Conservation (phyloP, 164 flowering plant genomes). For the Echeveria elegans region DNA sequence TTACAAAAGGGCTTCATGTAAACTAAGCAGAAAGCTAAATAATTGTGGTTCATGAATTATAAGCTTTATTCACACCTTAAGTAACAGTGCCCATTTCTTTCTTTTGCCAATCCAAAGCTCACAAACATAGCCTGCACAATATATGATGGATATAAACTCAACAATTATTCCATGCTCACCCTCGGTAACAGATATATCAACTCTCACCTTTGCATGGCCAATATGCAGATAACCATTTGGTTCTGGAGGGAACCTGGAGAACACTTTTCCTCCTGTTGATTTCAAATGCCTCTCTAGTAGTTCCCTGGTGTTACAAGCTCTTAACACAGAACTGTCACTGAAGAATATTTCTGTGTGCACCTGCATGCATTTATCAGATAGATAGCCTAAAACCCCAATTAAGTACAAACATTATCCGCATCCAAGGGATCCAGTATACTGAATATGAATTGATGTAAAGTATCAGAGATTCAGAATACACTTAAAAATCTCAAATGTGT, state of each 20-base stretch:
- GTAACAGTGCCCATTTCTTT: slow-evolving; percentile 81
- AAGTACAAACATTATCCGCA: neutral
- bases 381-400: neutral
- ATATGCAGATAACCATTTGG: slow-evolving; percentile 98
- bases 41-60: neutral
- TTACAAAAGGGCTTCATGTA: neutral
- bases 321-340: slow-evolving; percentile 61
- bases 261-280: slow-evolving; percentile 64
- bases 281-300: slow-evolving; percentile 69
- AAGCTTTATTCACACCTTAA: slow-evolving; percentile 43
- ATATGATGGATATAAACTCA: neutral
- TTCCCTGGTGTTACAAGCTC: slow-evolving; percentile 71
- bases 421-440: neutral
- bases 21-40: neutral
- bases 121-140: slow-evolving; percentile 85
- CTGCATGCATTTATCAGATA: slow-evolving; percentile 27
- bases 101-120: slow-evolving; percentile 90
- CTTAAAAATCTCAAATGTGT: neutral
- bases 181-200: neutral
- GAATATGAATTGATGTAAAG: neutral
- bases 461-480: neutral
- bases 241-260: slow-evolving; percentile 92
- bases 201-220: slow-evolving; percentile 93
- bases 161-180: neutral
- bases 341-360: slow-evolving; percentile 90